Evolutionary conservation across 768 basidiomycete species (phyloP).

Genomic region (Holtermannia corniformis): DNA sequence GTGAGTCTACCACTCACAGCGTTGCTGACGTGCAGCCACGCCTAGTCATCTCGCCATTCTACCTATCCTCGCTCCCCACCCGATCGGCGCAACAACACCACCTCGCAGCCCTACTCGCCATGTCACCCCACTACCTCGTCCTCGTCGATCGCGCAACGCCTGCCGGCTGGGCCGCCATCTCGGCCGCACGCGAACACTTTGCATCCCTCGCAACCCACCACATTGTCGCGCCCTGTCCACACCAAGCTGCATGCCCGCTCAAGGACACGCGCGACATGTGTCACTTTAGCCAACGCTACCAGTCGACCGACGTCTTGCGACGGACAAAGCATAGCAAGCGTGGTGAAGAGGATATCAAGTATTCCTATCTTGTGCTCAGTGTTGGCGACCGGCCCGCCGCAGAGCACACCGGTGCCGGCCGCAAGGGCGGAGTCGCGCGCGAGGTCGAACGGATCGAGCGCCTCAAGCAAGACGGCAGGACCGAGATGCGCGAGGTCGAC

Average conservation of each 20-base stretch:
- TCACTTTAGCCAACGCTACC: slow-evolving; percentile 76
- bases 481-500: slow-evolving; percentile 17
- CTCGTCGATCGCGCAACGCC: slow-evolving; percentile 75
- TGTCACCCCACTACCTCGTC: slow-evolving; percentile 36
- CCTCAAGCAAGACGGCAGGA: slow-evolving; percentile 2
- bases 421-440: background rate
- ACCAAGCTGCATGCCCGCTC: slow-evolving; percentile 76
- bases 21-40: too few relatives aligned
- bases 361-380: slow-evolving; percentile 81
- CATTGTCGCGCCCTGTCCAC: slow-evolving; percentile 61
- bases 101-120: slow-evolving; percentile 11
- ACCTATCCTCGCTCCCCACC: slow-evolving; percentile 62
- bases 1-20: too few relatives aligned
- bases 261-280: slow-evolving; percentile 47
- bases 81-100: slow-evolving; percentile 49
- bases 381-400: slow-evolving; percentile 59
- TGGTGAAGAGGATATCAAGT: slow-evolving; percentile 78
- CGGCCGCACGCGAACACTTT: slow-evolving; percentile 11
- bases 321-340: slow-evolving; percentile 74
- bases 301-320: slow-evolving; percentile 74
- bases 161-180: slow-evolving; percentile 53
- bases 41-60: slow-evolving; percentile 77
- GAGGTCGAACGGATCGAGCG: background rate
- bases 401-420: background rate
- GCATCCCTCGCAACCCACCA: slow-evolving; percentile 16